Conservation (phyloP, 2,329 filamentous ascomycete species). For the Sporothrix brasiliensis region DNA sequence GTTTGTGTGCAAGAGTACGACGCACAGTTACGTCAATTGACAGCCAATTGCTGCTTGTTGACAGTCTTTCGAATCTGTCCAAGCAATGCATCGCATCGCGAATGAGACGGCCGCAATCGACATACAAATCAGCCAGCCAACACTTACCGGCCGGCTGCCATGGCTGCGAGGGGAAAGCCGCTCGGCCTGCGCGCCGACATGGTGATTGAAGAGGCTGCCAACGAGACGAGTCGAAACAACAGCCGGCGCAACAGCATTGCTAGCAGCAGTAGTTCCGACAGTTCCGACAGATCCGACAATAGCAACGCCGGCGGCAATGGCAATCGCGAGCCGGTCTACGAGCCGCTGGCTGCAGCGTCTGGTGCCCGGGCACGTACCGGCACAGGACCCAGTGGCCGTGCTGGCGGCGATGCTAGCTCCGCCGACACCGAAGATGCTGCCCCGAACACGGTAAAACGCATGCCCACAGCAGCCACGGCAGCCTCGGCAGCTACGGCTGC, state of each 20-base stretch:
- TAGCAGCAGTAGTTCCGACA: not conserved
- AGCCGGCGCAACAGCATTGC: constrained; percentile 9
- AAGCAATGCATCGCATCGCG: too few species aligned
- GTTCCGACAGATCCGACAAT: not conserved
- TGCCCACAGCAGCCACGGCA: constrained; percentile 19
- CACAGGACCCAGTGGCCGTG: not conserved
- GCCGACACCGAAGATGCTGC: not conserved
- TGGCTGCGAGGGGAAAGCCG: constrained; percentile 12
- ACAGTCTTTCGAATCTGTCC: too few species aligned
- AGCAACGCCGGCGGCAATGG: constrained; percentile 2
- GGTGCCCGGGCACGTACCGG: not conserved
- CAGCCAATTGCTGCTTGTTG: not conserved
- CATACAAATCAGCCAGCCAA: not conserved
- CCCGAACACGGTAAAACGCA: constrained; percentile 16
- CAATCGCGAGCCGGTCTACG: constrained; percentile 19
- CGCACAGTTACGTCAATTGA: not conserved
- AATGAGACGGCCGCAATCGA: too few species aligned
- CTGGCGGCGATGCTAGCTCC: not conserved
- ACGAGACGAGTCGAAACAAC: constrained; percentile 19
- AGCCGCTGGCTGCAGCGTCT: constrained; percentile 6
- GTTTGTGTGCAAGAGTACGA: not conserved
- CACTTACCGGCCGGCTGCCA: not conserved
- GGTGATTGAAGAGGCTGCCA: constrained; percentile 19
- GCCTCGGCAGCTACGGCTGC: constrained; percentile 21
- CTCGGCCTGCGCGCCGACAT: constrained; percentile 14